Base-by-base conservation (phyloP, 306 rosid species). In the Ochetophila trinervis region DNA sequence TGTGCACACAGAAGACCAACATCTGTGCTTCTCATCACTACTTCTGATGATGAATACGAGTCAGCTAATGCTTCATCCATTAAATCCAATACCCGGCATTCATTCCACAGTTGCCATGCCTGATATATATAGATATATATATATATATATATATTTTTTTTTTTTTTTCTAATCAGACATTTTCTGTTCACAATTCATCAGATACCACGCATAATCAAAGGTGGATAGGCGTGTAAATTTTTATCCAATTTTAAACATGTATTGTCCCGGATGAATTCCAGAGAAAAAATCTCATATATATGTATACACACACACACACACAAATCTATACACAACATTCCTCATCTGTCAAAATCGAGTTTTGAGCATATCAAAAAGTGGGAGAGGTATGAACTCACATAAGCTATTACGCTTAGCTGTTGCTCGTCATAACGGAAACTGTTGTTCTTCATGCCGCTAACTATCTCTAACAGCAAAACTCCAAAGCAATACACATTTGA, bases 401-500 rank as follows among this genome's bases (percentile, higher is more conserved):
- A 57, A 50, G 68, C 70, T 36, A 71, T 66, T 8, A 82, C 62
- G 36, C 76, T 67, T 21, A 64, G 61, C 14, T 63, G 17, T 50
- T 60, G 27, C 3, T 71, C 50, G 5, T n/a, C 4, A 30, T 35
- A 45, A 17, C 13, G 47, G 56, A 64, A 76, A 69, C 63, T 40
- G 32, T 44, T 57, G 35, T 74, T 82, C 58, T 69, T 74, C 32
- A 16, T 53, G 22, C 83, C 56, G 24, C 71, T 63, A 2, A 78
- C 13, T 19, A 80, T 80, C 66, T 80, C 76, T 18, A 80, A 40
- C 1, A 80, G 20, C 53, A 80, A 21, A 6, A 80, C 63, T 0
- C 81, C 82, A 5, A 72, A 80, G 63, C 76, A 72, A 23, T 52
- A 76, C 3, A 68, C 61, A 64, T 80, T 76, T 0, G 77, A 76